Evolutionary conservation across 495 filamentous ascomycete species (phyloP), one percentile per base, ranked within the genome.

Genomic region (Daldinia loculata): DNA sequence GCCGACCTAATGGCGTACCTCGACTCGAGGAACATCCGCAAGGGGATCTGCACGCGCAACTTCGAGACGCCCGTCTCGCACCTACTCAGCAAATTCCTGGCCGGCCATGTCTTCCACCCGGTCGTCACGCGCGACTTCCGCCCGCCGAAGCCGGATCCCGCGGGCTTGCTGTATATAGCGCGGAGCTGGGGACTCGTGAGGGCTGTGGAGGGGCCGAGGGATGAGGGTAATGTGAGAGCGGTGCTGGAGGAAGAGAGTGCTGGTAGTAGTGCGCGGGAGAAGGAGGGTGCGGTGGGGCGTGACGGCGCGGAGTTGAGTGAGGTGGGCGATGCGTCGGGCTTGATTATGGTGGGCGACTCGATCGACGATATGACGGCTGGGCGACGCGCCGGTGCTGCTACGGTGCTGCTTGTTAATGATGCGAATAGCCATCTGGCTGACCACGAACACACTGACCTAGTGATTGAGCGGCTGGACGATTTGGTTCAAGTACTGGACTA

Each of bases 341-440:
- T 83, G 14, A 83, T 83, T 36, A 91, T 85, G 89, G 89, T 94
- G 12, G 95, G 95, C 6, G 95, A 99, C 75, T 93, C 90, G 59
- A 87, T 96, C 58, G 95, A 99, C 75, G 95, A 99, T 77, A 94
- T 99, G 87, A 93, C 91, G 22, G 92, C 95, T 6, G 95, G 95
- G 0, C 86, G 90, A 69, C 83, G 82, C 50, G 95, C 95, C 9
- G 95, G 95, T 4, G 92, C 94, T 8, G 93, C 93, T 26, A 98
- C 95, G 5, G 93, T 97, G 55, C 78, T 99, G 76, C 84, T 99
- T 45, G 84, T 90, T 12, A 97, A 95, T 77, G 89, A 93, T 51
- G 89, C 84, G 26, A 98, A 98, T 77, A 80, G 76, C 52, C 87
- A 92, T 69, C 77, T 98, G 52, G 88, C 85, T 26, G 83, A 87